Conservation (phyloP, 768 basidiomycete genomes). For the Phlebiopsis flavidoalba region DNA sequence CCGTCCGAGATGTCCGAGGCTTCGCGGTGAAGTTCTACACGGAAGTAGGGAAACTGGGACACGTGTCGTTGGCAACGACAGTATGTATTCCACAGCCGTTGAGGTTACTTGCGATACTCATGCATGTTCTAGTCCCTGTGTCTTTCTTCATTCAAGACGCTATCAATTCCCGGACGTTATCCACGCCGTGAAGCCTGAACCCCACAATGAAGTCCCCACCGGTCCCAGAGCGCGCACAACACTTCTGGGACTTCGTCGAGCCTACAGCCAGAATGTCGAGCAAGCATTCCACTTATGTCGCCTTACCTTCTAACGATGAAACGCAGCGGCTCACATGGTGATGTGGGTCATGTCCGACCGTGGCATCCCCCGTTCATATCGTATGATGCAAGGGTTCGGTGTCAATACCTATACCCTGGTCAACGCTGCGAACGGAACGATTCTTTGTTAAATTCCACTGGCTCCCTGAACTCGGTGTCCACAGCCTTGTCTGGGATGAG, state of each 20-base stretch:
- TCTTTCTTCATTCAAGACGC: constrained; percentile 79
- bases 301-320: too few relatives aligned
- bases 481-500: constrained; percentile 87
- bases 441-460: constrained; percentile 90
- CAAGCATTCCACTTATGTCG: background rate
- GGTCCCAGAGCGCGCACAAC: constrained; percentile 71
- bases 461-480: constrained; percentile 76
- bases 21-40: constrained; percentile 86
- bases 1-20: constrained; percentile 81
- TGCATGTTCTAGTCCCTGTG: constrained; percentile 44
- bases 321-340: constrained; percentile 18
- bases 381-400: constrained; percentile 88
- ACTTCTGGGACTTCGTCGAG: constrained; percentile 85
- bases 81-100: background rate
- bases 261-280: constrained; percentile 60
- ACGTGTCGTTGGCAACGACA: constrained; percentile 81
- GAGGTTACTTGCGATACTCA: background rate
- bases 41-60: constrained; percentile 81
- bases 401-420: constrained; percentile 82
- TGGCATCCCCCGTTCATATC: constrained; percentile 75
- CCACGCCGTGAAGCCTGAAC: constrained; percentile 84
- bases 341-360: constrained; percentile 88
- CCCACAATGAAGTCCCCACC: constrained; percentile 73
- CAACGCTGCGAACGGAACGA: constrained; percentile 58
- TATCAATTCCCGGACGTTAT: constrained; percentile 85